Conservation (phyloP, 75 land plant species). For the Picea glauca region DNA sequence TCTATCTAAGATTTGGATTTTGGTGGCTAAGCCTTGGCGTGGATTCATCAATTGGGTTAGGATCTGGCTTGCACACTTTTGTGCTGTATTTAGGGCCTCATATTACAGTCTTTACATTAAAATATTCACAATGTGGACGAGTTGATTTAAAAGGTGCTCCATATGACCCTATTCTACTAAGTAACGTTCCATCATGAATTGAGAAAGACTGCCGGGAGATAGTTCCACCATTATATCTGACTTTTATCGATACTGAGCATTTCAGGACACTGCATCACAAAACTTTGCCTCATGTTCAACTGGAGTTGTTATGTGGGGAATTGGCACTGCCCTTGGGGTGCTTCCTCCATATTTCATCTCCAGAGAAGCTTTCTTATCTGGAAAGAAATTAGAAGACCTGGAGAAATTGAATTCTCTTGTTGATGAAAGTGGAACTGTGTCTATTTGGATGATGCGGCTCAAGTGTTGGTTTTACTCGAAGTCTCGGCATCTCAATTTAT, state of each 20-base stretch:
- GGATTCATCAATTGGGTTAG: constrained; percentile 15
- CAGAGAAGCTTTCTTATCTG: constrained; percentile 28
- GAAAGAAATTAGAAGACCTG: constrained; percentile 56
- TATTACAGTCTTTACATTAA: constrained; percentile 76
- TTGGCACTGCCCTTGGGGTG: constrained; percentile 97
- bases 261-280: constrained; percentile 55
- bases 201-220: constrained; percentile 63
- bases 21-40: too few species aligned
- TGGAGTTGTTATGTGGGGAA: constrained; percentile 89
- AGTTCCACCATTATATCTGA: constrained; percentile 59
- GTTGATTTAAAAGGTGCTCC: constrained; percentile 80
- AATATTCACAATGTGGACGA: constrained; percentile 83
- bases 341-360: constrained; percentile 98
- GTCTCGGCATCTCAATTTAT: constrained; percentile 71
- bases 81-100: constrained; percentile 94
- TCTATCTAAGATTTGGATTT: too few species aligned
- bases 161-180: constrained; percentile 85
- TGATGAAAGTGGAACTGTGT: constrained; percentile 26
- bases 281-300: constrained; percentile 80
- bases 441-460: constrained; percentile 26
- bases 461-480: constrained; percentile 66
- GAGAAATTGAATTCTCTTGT: constrained; percentile 55
- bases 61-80: constrained; percentile 96
- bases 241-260: constrained; percentile 35
- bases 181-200: constrained; percentile 72